These are phyloP conservation scores for Aspergillus floridensis DNA, from an alignment of 2,329 filamentous ascomycete genomes.

Conservation along the genomic window DNA sequence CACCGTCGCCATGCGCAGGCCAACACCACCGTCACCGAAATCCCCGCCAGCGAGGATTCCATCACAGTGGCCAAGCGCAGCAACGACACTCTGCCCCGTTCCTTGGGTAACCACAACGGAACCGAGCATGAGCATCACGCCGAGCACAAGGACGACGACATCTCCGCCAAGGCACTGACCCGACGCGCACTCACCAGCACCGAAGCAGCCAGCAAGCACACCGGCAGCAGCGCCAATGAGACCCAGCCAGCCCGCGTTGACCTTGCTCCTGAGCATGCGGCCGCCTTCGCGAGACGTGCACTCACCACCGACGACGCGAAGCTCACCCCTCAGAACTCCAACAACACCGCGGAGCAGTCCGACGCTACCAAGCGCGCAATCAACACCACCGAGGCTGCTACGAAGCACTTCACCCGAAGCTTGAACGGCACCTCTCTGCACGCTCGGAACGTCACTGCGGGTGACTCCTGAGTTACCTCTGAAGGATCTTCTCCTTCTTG, in stretches of 20 bases:
- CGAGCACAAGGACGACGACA: not conserved
- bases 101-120: not conserved
- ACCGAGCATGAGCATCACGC: not conserved
- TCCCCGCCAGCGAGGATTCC: not conserved
- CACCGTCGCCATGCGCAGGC: not conserved
- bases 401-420: not conserved
- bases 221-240: not conserved
- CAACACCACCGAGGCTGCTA: conserved; percentile 10
- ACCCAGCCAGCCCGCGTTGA: not conserved
- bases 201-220: not conserved
- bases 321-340: not conserved
- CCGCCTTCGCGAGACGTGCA: not conserved
- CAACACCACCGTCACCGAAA: conserved; percentile 9
- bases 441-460: not conserved
- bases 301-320: not conserved
- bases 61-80: not conserved
- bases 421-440: conserved; percentile 10
- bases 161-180: not conserved
- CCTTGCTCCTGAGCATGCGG: not conserved
- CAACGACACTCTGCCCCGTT: not conserved
- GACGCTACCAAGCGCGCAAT: not conserved
- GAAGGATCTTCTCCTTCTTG: not conserved
- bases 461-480: not conserved
- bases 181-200: no score
- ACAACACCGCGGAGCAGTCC: no score